Conservation (phyloP, 2,329 filamentous ascomycete species). For the Sclerotinia sclerotiorum region DNA sequence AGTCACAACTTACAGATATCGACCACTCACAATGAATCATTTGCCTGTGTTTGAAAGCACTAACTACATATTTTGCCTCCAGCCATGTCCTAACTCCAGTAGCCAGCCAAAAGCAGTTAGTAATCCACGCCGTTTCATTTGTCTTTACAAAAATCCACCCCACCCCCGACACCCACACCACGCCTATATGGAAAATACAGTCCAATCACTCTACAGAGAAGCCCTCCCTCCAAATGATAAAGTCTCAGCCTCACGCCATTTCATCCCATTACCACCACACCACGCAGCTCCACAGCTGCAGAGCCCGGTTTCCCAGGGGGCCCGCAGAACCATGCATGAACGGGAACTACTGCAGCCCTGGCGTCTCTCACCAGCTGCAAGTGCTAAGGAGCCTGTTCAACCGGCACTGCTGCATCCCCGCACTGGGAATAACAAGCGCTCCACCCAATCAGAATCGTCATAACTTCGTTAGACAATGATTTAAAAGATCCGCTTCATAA, state of each 20-base stretch:
- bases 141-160: slow-evolving; percentile 1
- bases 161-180: slow-evolving; percentile 1
- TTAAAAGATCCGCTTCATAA: slow-evolving; percentile 15
- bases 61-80: neutral
- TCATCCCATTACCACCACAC: slow-evolving; percentile 7
- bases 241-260: slow-evolving; percentile 1
- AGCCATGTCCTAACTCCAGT: slow-evolving; percentile 10
- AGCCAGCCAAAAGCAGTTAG: slow-evolving; percentile 2
- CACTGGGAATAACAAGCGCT: slow-evolving; percentile 24
- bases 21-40: slow-evolving; percentile 1
- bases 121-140: slow-evolving; percentile 17
- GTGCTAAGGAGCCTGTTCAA: slow-evolving; percentile 5
- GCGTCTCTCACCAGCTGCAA: slow-evolving; percentile 19
- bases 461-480: slow-evolving; percentile 27
- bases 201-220: slow-evolving; percentile 19
- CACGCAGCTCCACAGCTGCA: slow-evolving; percentile 14
- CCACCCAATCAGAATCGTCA: slow-evolving; percentile 30
- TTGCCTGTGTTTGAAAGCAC: slow-evolving; percentile 6
- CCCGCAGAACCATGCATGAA: slow-evolving; percentile 19
- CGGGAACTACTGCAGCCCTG: slow-evolving; percentile 28
- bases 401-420: slow-evolving; percentile 17
- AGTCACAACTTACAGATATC: neutral
- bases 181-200: slow-evolving; percentile 12
- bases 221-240: neutral
- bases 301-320: neutral